phyloP scores from a whole-genome alignment of 441 rosid genomes.

The Cnidoscolus chayamansa region DNA sequence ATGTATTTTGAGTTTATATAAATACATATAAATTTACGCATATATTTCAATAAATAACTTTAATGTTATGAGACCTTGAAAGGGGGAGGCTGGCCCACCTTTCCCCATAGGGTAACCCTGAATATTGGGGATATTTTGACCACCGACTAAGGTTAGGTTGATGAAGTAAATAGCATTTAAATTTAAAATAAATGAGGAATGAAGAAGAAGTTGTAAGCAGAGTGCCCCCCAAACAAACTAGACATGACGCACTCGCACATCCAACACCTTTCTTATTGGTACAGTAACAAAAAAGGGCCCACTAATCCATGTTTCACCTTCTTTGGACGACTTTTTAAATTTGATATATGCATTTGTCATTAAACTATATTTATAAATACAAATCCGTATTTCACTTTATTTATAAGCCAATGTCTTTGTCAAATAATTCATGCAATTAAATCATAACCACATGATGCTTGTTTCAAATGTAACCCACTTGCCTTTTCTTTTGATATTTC shows the following conservation, averaged over 20 bases:
- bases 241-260: too few species aligned
- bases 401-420: slow-evolving; percentile 9
- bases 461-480: slow-evolving; percentile 4
- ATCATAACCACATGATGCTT: slow-evolving; percentile 22
- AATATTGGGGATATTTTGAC: slow-evolving; percentile 12
- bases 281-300: slow-evolving; percentile 3
- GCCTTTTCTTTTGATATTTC: not conserved
- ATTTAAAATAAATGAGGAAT: not conserved
- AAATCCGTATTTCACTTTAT: not conserved
- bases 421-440: slow-evolving; percentile 20
- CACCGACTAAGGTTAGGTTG: slow-evolving; percentile 7
- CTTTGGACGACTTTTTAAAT: too few species aligned
- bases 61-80: too few species aligned
- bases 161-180: slow-evolving; percentile 11
- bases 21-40: too few species aligned
- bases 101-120: not conserved
- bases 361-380: too few species aligned
- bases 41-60: too few species aligned
- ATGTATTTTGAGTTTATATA: too few species aligned
- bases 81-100: not conserved
- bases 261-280: not conserved
- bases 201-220: too few species aligned
- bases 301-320: not conserved
- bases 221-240: too few species aligned
- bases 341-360: too few species aligned